A percentile compares a stretch with the other conserved stretches of the same genome.
phyloP scores from a whole-genome alignment of 129 eudicot species.

The Apium graveolens region DNA sequence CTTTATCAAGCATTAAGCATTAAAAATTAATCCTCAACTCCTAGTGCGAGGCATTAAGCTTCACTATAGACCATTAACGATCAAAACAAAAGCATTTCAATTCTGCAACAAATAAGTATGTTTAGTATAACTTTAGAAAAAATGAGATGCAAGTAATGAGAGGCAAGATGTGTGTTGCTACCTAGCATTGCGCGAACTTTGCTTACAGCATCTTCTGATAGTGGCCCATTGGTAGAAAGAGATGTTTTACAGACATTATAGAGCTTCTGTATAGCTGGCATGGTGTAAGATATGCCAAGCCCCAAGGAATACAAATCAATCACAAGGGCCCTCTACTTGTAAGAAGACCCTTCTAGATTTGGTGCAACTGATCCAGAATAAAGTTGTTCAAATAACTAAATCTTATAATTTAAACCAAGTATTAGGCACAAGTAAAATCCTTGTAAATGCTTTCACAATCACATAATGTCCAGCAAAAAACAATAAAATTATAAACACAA shows the following conservation, averaged over 20 bases:
- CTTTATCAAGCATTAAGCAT: not conserved
- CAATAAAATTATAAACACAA: not conserved
- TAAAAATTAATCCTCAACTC: not conserved
- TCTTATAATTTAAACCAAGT: not conserved
- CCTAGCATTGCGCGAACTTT: slow-evolving; percentile 80
- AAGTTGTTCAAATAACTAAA: not conserved
- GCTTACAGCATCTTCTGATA: slow-evolving; percentile 71
- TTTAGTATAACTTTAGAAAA: not conserved
- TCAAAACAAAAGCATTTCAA: not conserved
- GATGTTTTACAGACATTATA: slow-evolving; percentile 87
- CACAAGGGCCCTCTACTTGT: slow-evolving; percentile 29
- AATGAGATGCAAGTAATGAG: slow-evolving; percentile 3
- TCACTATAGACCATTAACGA: not conserved
- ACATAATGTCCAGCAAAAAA: not conserved
- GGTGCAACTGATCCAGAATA: not conserved
- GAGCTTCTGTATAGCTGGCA: slow-evolving; percentile 93
- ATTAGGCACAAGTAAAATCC: not conserved
- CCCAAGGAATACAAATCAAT: slow-evolving; percentile 7
- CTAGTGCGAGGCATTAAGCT: too few species aligned
- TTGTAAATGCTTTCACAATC: not conserved
- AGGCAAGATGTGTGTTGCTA: slow-evolving; percentile 8
- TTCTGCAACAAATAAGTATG: not conserved
- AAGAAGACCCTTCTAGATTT: slow-evolving; percentile 26
- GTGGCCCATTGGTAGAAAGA: slow-evolving; percentile 70
- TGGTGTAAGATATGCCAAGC: slow-evolving; percentile 27